Evolutionary conservation across 108 stramenopile genomes (phyloP).

Genomic region (Nitzschia palea): DNA sequence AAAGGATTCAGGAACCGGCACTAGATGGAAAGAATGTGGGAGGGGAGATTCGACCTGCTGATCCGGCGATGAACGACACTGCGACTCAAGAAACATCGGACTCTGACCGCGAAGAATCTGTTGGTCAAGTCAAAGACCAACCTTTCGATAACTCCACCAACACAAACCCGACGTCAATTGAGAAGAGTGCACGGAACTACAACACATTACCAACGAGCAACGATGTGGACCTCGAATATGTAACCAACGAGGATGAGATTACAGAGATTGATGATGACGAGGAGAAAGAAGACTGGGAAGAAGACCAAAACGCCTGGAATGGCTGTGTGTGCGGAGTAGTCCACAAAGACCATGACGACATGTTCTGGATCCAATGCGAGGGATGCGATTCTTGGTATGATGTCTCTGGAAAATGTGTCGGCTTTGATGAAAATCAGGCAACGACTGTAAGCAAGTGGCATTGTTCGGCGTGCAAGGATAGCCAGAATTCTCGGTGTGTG

Average conservation of each 20-base stretch:
- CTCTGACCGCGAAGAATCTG: not conserved
- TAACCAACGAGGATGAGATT: no score
- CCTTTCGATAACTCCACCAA: no score
- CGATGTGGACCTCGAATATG: no score
- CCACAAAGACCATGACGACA: conserved; percentile 33
- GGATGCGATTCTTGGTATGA: conserved; percentile 74
- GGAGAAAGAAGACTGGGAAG: conserved; percentile 11
- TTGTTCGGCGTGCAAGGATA: conserved; percentile 10
- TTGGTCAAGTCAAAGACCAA: not conserved
- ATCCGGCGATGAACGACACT: not conserved
- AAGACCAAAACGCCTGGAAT: conserved; percentile 69
- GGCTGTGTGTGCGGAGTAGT: conserved; percentile 75
- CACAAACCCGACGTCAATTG: no score
- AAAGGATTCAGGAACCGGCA: not conserved
- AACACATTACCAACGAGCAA: no score
- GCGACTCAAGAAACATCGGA: not conserved
- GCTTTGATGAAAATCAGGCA: conserved; percentile 53
- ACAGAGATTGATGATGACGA: not conserved
- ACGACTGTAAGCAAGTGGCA: conserved; percentile 20
- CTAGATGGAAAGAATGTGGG: not conserved
- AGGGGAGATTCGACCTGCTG: not conserved
- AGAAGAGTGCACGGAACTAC: no score
- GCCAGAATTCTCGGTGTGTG: not conserved
- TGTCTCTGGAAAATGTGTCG: conserved; percentile 58
- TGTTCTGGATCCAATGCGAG: conserved; percentile 85